Conservation (phyloP, 768 basidiomycete genomes). For the Glaciozyma martinii region DNA sequence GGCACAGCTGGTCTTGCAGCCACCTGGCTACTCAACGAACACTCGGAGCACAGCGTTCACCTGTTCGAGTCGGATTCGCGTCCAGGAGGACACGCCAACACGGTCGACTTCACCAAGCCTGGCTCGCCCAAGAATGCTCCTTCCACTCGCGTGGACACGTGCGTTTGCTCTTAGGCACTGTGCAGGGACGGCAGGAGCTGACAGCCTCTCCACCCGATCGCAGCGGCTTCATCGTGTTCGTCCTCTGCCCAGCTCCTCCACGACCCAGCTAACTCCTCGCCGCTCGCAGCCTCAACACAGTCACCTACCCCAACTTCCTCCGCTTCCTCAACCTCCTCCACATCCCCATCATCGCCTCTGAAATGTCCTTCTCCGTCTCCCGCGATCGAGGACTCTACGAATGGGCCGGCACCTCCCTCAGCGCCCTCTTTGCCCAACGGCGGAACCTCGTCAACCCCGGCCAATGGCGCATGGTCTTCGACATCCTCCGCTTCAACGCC, state of each 20-base stretch:
- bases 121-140: slow-evolving; percentile 23
- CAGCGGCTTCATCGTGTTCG: slow-evolving; percentile 50
- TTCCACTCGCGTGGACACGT: slow-evolving; percentile 62
- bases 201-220: slow-evolving; percentile 2
- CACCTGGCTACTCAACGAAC: slow-evolving; percentile 68
- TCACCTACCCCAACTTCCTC: slow-evolving; percentile 69
- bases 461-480: slow-evolving; percentile 66
- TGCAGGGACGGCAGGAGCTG: neutral
- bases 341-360: slow-evolving; percentile 52
- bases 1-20: slow-evolving; percentile 71
- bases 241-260: neutral
- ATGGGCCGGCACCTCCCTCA: slow-evolving; percentile 62
- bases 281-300: slow-evolving; percentile 48
- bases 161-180: no score
- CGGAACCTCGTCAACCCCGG: slow-evolving; percentile 53
- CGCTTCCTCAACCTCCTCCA: slow-evolving; percentile 53
- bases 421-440: slow-evolving; percentile 60
- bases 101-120: slow-evolving; percentile 49
- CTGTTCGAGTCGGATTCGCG: slow-evolving; percentile 60
- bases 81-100: slow-evolving; percentile 70
- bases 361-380: slow-evolving; percentile 72
- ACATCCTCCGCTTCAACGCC: slow-evolving; percentile 63
- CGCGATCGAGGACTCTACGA: slow-evolving; percentile 61
- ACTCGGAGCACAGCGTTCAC: slow-evolving; percentile 63
- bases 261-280: neutral